phyloP scores from a whole-genome alignment of 257 asterid species.

The Linderniella brevidens region DNA sequence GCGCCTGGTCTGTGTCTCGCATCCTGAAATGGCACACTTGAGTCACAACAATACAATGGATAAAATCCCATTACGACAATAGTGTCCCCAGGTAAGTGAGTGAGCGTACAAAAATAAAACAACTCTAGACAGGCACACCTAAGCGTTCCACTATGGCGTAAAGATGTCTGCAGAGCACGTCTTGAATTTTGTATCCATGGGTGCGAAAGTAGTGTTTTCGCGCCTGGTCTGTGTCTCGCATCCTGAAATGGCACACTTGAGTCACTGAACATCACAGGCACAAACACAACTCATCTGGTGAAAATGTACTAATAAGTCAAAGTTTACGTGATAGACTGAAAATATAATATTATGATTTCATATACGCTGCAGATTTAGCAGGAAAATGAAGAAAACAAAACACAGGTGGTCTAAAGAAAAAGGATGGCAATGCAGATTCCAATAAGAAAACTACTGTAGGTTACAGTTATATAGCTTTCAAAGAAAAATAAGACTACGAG shows the following conservation, averaged over 20 bases:
- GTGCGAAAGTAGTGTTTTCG: constrained; percentile 86
- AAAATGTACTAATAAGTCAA: too few species aligned
- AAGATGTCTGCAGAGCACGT: constrained; percentile 74
- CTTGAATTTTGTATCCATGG: constrained; percentile 98
- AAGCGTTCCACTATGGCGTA: constrained; percentile 77
- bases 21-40: constrained; percentile 50
- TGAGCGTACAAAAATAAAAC: neutral
- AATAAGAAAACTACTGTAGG: too few species aligned
- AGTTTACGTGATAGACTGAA: too few species aligned
- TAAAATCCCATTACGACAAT: neutral
- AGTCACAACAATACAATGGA: too few species aligned
- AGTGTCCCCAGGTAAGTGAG: neutral
- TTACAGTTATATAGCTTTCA: too few species aligned
- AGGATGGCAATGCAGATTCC: too few species aligned
- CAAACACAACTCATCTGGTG: too few species aligned
- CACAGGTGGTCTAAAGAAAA: too few species aligned
- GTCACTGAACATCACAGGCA: neutral
- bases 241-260: constrained; percentile 46
- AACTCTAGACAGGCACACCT: constrained; percentile 24
- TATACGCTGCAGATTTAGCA: too few species aligned
- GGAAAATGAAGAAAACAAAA: too few species aligned
- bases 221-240: constrained; percentile 99
- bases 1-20: constrained; percentile 99
- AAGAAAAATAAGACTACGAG: too few species aligned
- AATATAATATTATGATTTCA: too few species aligned